Evolutionary conservation across 139 green algal species (phyloP), one percentile per base, ranked within the genome.

Genomic region (Asterochloris erici): DNA sequence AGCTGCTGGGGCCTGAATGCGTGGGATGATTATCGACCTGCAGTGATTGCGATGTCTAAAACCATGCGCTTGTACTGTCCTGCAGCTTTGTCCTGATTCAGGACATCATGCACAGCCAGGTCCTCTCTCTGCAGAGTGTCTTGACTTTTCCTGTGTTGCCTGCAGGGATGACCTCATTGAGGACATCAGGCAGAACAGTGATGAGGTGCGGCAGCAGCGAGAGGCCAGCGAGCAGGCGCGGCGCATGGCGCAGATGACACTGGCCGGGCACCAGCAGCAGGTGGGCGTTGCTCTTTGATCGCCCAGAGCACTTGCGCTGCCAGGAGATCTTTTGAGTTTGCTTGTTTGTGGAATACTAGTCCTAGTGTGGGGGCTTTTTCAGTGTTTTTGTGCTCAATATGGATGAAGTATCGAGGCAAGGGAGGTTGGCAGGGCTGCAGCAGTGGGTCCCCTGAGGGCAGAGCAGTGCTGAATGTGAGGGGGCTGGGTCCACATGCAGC

Each of bases 161-260:
- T 79, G 77, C 78, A 89, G 87, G 68, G 86, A 90, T 79, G 84
- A 91, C 62, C 28, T 91, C 61, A 78, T 89, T 38, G 87, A 91
- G 24, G 83, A 90, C 73, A 79, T 61, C 78, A 87, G 26, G 73
- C 77, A 26, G 54, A 76, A 19, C 82, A 70, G 29, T 17, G 61
- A 14, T 63, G 38, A 24, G 21, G 63, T n/a, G 63, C 21, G 71
- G 73, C 62, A 64, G 73, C 47, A 85, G 73, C 60, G 73, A 0
- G 68, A 74, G 6, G 79, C 80, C 11, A 54, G 79, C 15, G 79
- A 87, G 68, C 54, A 64, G 61, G 79, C 84, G 0, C 63, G 74
- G 13, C 74, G 24, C 13, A 17, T 17, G 63, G 14, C 63, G 74
- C 71, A 77, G 71, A 26, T 16, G 71, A 54, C 38, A 6, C 38